Base-by-base conservation (phyloP, 441 rosid species). In the Raphanus hybrid region DNA sequence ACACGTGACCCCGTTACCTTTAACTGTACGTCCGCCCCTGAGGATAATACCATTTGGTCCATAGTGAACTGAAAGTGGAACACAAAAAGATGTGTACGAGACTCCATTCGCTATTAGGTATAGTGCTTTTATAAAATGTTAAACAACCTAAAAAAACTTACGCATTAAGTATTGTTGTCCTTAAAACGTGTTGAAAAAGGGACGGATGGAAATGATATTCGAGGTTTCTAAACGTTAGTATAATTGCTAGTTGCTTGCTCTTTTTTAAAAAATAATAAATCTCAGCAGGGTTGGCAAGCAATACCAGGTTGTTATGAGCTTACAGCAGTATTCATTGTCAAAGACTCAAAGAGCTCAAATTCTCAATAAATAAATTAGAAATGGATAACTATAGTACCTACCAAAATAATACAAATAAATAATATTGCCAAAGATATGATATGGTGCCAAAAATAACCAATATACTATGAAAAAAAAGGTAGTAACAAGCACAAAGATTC, bases 201-300 rank as follows among this genome's bases (percentile, higher is more conserved):
- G 55, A 50, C 55, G 18, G 18, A n/a, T 14, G 55, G 16, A n/a
- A 50, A 50, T 50, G 18, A 50, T 14, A 50, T 50, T 50, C 55
- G 18, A 50, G 55, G 18, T 50, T 50, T 50, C 55, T 50, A 50
- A n/a, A 50, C 55, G 55, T 50, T 50, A 50, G 5, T 50, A 50
- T 50, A 50, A 50, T 50, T 50, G 55, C 55, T 50, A 50, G 55
- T 50, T 50, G 55, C 18, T 43, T 50, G 18, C 55, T 50, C 55
- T 50, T 50, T 48, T 50, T 50, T 8, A 37, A 37, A 48, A 50
- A 50, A 50, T 50, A 50, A 50, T 50, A 50, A 50, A 50, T 48
- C 9, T 7, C 58, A 15, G 18, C 58, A 15, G 23, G 3, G 58
- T 52, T 7, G 23, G 58, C 23, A 52, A 52, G 58, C 23, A 52